Evolutionary conservation across 805 yeast genomes (phyloP).

Genomic region (Brettanomyces nanus): DNA sequence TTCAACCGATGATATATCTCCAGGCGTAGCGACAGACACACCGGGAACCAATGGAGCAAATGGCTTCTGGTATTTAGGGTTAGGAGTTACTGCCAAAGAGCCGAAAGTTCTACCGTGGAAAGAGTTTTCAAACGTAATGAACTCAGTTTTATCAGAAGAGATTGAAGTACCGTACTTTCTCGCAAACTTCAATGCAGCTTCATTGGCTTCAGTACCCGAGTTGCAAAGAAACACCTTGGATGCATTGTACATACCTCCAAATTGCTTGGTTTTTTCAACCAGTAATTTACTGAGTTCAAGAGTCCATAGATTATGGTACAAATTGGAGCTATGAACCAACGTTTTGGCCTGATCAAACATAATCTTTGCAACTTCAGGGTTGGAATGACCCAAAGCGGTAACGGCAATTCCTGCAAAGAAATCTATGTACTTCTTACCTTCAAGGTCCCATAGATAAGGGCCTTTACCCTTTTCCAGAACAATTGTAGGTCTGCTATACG

Average conservation of each 20-base stretch:
- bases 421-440: constrained; percentile 72
- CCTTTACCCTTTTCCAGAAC: constrained; percentile 79
- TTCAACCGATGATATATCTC: constrained; percentile 52
- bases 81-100: constrained; percentile 84
- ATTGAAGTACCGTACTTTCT: constrained; percentile 68
- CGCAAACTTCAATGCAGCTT: constrained; percentile 49
- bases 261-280: constrained; percentile 55
- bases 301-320: constrained; percentile 79
- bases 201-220: constrained; percentile 40
- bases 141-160: constrained; percentile 53
- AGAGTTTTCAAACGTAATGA: constrained; percentile 80
- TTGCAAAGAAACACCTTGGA: constrained; percentile 59
- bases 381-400: constrained; percentile 85
- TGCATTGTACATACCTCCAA: constrained; percentile 80
- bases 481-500: constrained; percentile 65
- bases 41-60: constrained; percentile 92
- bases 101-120: constrained; percentile 98
- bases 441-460: constrained; percentile 71
- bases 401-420: constrained; percentile 97
- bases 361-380: constrained; percentile 65
- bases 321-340: constrained; percentile 76
- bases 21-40: constrained; percentile 57
- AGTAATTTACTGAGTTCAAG: constrained; percentile 68
- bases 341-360: constrained; percentile 63
- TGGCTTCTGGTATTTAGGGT: constrained; percentile 87